Base-by-base conservation (phyloP, 2,329 filamentous ascomycete species). In the Stagonosporopsis vannaccii region DNA sequence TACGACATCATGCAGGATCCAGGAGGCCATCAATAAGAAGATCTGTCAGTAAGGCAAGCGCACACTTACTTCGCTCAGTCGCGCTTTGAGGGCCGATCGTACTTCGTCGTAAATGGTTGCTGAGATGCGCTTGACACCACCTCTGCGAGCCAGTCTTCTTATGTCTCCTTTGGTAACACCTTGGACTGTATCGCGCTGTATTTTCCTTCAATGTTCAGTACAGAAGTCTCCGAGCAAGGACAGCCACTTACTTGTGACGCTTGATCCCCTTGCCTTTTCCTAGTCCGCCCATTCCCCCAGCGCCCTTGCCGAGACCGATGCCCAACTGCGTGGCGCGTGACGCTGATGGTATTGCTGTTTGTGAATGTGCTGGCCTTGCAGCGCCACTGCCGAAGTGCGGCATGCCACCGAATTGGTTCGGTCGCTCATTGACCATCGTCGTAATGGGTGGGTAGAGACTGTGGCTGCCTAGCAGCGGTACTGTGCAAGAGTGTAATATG, bases 61-160 rank as follows among this genome's bases (percentile, higher is more conserved):
- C 11, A 22, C n/a, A 59, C 72, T 53, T 45, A 73, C 70, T 0
- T 28, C 2, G 15, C 56, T 49, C 2, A 93, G 74, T 0, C 81
- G 78, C 0, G 65, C 58, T 20, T 81, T 84, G 1, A 93, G 48
- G 0, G 80, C 84, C 0, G 4, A 17, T 0, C 90, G 79, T 0
- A 82, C 73, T 0, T 90, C 87, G 0, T 86, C 80, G 65, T 93
- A 93, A 2, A 92, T 87, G 0, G 41, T 61, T 0, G 70, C 82
- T 0, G 87, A 88, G 8, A 93, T 91, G 0, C 90, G 81, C 70
- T 92, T 92, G 0, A 94, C 87, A 0, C 90, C 90, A 1, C 90
- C 90, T 6, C 90, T 86, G 6, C 90, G 85, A 1, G 90, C 90
- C 0, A 94, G 76, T 36, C 90, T 87, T 62, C 89, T 51, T 12